Percentiles rank a stretch among this genome's conserved stretches.
Conservation (phyloP, 169 alveolate genomes). For the Babesia bigemina region DNA sequence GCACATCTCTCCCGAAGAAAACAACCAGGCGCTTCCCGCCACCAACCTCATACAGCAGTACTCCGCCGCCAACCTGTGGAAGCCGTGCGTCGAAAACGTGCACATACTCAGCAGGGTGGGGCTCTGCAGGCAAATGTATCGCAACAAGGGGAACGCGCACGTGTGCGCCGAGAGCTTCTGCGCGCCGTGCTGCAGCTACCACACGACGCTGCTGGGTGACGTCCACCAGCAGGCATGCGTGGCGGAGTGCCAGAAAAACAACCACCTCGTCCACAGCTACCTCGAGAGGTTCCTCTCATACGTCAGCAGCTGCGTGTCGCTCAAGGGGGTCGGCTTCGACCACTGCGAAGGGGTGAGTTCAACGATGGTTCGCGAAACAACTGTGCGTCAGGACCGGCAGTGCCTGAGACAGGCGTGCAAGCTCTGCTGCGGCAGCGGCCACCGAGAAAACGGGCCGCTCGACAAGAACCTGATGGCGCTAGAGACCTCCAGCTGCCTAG, state of each 20-base stretch:
- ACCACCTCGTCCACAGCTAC: constrained; percentile 55
- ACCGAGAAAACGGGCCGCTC: constrained; percentile 42
- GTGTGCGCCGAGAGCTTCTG: constrained; percentile 72
- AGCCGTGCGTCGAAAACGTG: constrained; percentile 70
- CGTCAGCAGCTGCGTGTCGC: constrained; percentile 47
- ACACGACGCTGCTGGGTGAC: constrained; percentile 73
- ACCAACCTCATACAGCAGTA: constrained; percentile 39
- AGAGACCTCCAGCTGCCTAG: constrained; percentile 53
- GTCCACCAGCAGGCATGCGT: constrained; percentile 68
- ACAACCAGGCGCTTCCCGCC: constrained; percentile 11
- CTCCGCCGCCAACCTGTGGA: constrained; percentile 71
- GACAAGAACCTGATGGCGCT: constrained; percentile 31
- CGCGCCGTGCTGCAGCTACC: constrained; percentile 75
- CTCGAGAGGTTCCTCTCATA: constrained; percentile 31
- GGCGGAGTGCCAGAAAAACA: constrained; percentile 69
- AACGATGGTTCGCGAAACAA: no score
- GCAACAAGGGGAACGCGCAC: constrained; percentile 58
- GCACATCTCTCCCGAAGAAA: constrained; percentile 37
- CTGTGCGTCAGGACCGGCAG: constrained; percentile 29
- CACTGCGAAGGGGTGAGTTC: constrained; percentile 63
- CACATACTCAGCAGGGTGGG: constrained; percentile 69
- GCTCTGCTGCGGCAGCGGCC: constrained; percentile 62
- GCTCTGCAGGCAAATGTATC: constrained; percentile 70
- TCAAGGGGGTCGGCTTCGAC: constrained; percentile 60
- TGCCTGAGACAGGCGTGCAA: constrained; percentile 58